Percentiles rank a stretch among this genome's conserved stretches.
Conservation (phyloP, 495 filamentous ascomycete genomes). For the Aspergillus taichungensis region DNA sequence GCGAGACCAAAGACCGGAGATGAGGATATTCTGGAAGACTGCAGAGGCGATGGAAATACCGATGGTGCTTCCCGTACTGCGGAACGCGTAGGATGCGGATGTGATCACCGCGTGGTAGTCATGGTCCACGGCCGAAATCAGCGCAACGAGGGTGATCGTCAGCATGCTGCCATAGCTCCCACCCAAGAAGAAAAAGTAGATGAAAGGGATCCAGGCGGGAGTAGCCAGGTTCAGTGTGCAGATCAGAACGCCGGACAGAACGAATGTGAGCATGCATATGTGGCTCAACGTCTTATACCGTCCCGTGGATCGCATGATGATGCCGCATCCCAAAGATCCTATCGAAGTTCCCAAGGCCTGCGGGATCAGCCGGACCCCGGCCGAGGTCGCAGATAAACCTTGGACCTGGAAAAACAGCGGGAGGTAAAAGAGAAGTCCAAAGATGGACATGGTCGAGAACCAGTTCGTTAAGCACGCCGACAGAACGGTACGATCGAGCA, state of each 20-base stretch:
- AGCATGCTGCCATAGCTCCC: conserved; percentile 69
- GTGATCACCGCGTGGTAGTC: conserved; percentile 79
- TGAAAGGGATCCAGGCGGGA: conserved; percentile 52
- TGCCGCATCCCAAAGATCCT: conserved; percentile 58
- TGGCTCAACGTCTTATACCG: conserved; percentile 56
- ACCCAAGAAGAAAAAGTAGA: conserved; percentile 62
- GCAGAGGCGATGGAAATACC: conserved; percentile 70
- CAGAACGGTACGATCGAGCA: conserved; percentile 63
- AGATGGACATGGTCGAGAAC: conserved; percentile 47
- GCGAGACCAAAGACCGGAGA: conserved; percentile 50
- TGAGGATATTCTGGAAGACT: conserved; percentile 67
- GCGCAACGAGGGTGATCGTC: conserved; percentile 68
- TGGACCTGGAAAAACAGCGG: conserved; percentile 78
- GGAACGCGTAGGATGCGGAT: conserved; percentile 73
- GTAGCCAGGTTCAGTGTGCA: conserved; percentile 49
- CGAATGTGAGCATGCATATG: conserved; percentile 41
- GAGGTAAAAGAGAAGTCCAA: conserved; percentile 60
- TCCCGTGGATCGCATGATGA: conserved; percentile 72
- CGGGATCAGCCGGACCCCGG: conserved; percentile 65
- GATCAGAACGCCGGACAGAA: conserved; percentile 38
- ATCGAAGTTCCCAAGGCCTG: conserved; percentile 57
- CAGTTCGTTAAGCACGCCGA: conserved; percentile 72
- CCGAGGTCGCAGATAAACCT: conserved; percentile 58
- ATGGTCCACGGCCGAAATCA: conserved; percentile 75
- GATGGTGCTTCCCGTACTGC: conserved; percentile 73